A percentile compares a stretch with the other conserved stretches of the same genome.
phyloP scores from a whole-genome alignment of 78 protist species.

The Dictyostelium brefeldianum region DNA sequence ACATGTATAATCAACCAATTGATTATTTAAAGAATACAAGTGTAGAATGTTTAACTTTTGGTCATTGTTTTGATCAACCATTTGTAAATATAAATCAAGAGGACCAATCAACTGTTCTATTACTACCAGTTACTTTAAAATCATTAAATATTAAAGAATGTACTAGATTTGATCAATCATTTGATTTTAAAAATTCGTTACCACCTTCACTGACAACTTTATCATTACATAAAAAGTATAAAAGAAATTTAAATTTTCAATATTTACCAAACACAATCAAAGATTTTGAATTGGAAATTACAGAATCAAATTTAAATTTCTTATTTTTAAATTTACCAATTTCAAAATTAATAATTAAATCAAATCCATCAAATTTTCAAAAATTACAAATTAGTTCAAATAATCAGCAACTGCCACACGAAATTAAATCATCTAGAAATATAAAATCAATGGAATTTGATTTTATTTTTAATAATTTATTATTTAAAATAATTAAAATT shows the following conservation, averaged over 20 bases:
- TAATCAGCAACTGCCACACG: neutral
- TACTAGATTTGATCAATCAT: constrained; percentile 18
- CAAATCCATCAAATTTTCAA: neutral
- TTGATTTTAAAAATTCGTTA: neutral
- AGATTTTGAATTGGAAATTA: neutral
- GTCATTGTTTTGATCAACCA: neutral
- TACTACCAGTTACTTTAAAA: neutral
- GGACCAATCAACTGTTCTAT: no score
- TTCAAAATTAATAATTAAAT: neutral
- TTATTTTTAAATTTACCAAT: neutral
- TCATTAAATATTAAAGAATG: neutral
- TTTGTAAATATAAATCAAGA: no score
- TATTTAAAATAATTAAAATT: neutral
- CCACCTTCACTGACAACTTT: neutral
- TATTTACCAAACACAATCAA: neutral
- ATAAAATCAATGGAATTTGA: neutral
- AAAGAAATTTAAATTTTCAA: neutral
- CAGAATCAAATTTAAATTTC: neutral
- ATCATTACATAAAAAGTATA: neutral
- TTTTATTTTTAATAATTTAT: neutral
- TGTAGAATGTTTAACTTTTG: neutral
- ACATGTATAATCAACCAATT: neutral
- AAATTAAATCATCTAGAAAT: neutral
- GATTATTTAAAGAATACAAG: neutral
- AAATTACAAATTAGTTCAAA: no score